Conservation (phyloP, 176 grass and related monocot genomes). For the Oryza meridionalis region DNA sequence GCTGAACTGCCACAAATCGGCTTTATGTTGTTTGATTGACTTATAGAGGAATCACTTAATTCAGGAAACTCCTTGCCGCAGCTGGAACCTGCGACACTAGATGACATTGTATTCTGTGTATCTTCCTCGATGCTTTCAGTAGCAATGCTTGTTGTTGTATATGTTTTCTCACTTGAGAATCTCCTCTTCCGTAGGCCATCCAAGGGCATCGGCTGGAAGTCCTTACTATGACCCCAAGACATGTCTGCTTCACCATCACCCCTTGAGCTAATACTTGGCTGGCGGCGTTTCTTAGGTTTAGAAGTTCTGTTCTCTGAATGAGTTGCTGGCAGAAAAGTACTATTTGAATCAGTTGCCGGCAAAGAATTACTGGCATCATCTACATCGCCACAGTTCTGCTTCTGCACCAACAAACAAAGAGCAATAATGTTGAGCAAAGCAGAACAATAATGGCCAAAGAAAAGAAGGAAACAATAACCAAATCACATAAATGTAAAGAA, state of each 20-base stretch:
- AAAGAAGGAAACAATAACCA: neutral
- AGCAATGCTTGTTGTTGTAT: conserved; percentile 4
- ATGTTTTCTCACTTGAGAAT: conserved; percentile 19
- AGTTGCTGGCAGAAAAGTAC: neutral
- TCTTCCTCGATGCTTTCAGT: neutral
- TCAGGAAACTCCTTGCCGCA: neutral
- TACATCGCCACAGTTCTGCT: conserved; percentile 31
- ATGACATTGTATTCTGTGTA: neutral
- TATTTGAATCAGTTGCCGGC: neutral
- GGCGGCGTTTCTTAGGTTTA: neutral
- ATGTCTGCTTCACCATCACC: conserved; percentile 12
- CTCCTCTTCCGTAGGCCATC: neutral
- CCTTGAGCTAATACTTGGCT: neutral
- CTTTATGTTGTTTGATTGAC: neutral
- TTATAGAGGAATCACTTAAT: neutral
- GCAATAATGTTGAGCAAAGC: neutral
- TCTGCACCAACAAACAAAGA: conserved; percentile 35
- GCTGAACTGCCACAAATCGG: neutral
- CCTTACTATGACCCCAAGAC: conserved; percentile 43
- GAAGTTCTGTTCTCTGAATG: conserved; percentile 1
- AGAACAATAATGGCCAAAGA: neutral
- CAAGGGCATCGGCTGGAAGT: conserved; percentile 28
- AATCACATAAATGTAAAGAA: neutral
- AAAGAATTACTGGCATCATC: conserved; percentile 1
- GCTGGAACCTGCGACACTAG: neutral